Evolutionary conservation across 176 grass and related monocot species (phyloP).

Genomic region (Rhynchospora tenuis): DNA sequence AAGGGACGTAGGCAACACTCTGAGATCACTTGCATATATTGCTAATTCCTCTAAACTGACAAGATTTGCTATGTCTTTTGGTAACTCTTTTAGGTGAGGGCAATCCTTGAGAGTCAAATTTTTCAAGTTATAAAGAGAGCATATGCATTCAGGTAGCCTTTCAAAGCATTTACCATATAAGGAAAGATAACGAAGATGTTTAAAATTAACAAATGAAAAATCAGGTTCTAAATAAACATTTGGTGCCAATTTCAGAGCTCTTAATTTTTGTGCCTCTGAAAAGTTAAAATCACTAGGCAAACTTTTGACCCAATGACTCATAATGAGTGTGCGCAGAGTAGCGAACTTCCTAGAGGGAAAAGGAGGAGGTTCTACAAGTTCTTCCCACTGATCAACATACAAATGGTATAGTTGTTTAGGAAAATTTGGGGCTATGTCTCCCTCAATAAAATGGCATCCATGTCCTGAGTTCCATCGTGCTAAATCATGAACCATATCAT

Average conservation of each 20-base stretch:
- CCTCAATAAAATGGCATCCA: background rate
- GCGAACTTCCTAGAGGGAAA: background rate
- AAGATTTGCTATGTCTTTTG: slow-evolving; percentile 24
- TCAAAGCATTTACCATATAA: background rate
- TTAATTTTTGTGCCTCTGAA: background rate
- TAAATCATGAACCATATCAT: slow-evolving; percentile 27
- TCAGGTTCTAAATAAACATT: too few species aligned
- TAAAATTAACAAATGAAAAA: background rate
- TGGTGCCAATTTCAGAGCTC: background rate
- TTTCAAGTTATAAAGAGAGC: slow-evolving; percentile 9
- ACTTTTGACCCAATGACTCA: background rate
- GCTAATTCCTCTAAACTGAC: background rate
- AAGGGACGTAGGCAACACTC: too few species aligned
- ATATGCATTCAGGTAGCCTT: background rate
- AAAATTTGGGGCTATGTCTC: background rate
- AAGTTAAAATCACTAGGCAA: background rate
- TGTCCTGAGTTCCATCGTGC: background rate
- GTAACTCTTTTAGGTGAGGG: background rate
- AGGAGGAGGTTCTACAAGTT: background rate
- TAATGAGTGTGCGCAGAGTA: slow-evolving; percentile 8
- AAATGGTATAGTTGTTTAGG: slow-evolving; percentile 14
- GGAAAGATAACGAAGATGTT: slow-evolving; percentile 14
- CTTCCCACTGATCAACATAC: background rate
- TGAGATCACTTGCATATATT: background rate
- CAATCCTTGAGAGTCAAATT: background rate